phyloP scores from a whole-genome alignment of 2,329 filamentous ascomycete species.

The Zalaria obscura region DNA sequence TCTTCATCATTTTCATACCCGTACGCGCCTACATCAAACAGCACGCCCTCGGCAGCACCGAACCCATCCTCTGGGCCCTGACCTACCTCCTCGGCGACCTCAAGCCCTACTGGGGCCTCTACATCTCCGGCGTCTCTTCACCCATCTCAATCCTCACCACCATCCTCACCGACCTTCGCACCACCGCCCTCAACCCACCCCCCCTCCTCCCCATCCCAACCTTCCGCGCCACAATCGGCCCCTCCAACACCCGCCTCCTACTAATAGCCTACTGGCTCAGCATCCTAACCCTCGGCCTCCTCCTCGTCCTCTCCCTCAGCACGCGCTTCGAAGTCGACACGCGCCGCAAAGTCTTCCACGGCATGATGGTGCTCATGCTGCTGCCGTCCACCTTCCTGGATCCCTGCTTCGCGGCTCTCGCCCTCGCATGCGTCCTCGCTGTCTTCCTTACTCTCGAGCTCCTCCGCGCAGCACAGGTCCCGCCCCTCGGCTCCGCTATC shows the following conservation, averaged over 20 bases:
- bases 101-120: slow-evolving; percentile 42
- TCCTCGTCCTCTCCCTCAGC: slow-evolving; percentile 63
- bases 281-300: slow-evolving; percentile 57
- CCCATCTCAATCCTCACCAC: slow-evolving; percentile 20
- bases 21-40: slow-evolving; percentile 56
- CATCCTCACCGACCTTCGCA: slow-evolving; percentile 33
- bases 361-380: slow-evolving; percentile 96
- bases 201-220: slow-evolving; percentile 36
- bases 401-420: slow-evolving; percentile 67
- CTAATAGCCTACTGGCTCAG: slow-evolving; percentile 59
- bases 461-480: slow-evolving; percentile 78
- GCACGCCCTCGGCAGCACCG: slow-evolving; percentile 54
- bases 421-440: slow-evolving; percentile 63
- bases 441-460: slow-evolving; percentile 83
- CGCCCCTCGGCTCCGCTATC: slow-evolving; percentile 74
- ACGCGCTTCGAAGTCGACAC: slow-evolving; percentile 87
- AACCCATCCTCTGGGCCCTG: slow-evolving; percentile 86
- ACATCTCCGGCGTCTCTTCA: slow-evolving; percentile 50
- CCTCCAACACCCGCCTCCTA: slow-evolving; percentile 68
- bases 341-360: slow-evolving; percentile 90
- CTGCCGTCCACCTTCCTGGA: slow-evolving; percentile 78
- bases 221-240: slow-evolving; percentile 50
- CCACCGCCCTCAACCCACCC: slow-evolving; percentile 61
- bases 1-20: slow-evolving; percentile 52
- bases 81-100: slow-evolving; percentile 79